Base-by-base conservation (phyloP, 192 early-diverging fungal genomes). In the Allomyces macrogynus region DNA sequence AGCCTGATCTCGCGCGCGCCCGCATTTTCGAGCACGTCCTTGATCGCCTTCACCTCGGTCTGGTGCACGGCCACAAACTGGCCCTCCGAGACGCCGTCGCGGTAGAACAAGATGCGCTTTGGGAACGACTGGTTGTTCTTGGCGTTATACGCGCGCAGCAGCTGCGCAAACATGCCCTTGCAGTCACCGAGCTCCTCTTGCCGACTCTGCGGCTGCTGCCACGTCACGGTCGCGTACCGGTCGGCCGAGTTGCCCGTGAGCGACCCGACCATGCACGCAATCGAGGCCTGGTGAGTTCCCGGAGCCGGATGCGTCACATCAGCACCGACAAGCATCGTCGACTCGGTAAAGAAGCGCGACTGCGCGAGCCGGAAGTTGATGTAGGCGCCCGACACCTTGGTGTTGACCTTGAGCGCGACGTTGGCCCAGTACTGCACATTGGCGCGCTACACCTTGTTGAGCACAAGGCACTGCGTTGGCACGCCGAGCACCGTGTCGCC, bases 341-440 rank as follows among this genome's bases (percentile, higher is more conserved):
- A 62, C 26, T 81, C 69, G 20, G 80, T 74, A 42, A 91, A 75
- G 73, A 95, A 88, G 4, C 86, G 84, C 24, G 87, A 78, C 65
- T 86, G 74, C 12, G 67, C 57, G n/a, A 70, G 66, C 0, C 64
- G 70, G 49, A 96, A 71, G 67, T 77, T 84, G 26, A 82, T 77
- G 75, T 93, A 94, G 77, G 85, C 86, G 60, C 91, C 92, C 62
- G 92, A 90, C 9, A 97, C 80, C 78, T 97, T 94, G 42, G 87
- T 81, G 73, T 97, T 97, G 64, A 95, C 82, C 78, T 97, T 97
- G 24, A 97, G 75, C 66, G 86, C 91, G 18, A 97, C 85, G 65
- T 97, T 97, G 18, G 93, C 93, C 67, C 89, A 93, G 78, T 97
- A 97, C 76, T 95, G 92, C 60, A 82, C 70, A 71, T 86, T 92